Evolutionary conservation across 768 basidiomycete genomes (phyloP).

Genomic region (Macrocybe gigantea): DNA sequence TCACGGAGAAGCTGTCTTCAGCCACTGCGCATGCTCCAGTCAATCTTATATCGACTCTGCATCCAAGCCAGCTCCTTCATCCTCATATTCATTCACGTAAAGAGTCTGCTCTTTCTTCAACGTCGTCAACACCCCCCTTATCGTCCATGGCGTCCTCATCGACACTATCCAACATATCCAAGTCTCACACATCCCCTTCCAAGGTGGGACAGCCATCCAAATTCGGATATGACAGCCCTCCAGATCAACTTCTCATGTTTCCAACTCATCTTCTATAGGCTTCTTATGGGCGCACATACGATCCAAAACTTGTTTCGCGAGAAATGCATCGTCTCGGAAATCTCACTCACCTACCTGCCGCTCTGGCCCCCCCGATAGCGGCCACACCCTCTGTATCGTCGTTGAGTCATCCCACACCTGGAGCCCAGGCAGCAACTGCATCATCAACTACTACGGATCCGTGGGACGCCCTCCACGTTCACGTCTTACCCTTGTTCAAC

Average conservation of each 20-base stretch:
- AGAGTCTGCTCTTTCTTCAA: constrained; percentile 22
- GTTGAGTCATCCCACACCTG: constrained; percentile 34
- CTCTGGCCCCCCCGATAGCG: constrained; percentile 47
- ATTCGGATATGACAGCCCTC: not conserved
- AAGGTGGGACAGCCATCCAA: constrained; percentile 25
- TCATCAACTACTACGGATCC: constrained; percentile 54
- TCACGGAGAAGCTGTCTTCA: constrained; percentile 38
- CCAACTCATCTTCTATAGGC: constrained; percentile 23
- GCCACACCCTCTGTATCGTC: constrained; percentile 45
- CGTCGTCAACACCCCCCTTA: constrained; percentile 15
- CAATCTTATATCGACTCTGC: constrained; percentile 2
- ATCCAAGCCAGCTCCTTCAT: constrained; percentile 29
- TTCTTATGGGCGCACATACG: constrained; percentile 68
- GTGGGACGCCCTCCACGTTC: constrained; percentile 80
- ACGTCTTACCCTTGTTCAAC: constrained; percentile 88
- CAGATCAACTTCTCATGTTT: constrained; percentile 7
- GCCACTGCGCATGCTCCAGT: constrained; percentile 13
- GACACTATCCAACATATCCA: constrained; percentile 22
- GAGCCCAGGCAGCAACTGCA: constrained; percentile 31
- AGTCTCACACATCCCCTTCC: constrained; percentile 46
- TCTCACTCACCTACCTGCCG: constrained; percentile 44
- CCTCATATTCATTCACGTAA: constrained; percentile 31
- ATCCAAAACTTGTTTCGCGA: constrained; percentile 72
- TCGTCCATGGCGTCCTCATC: constrained; percentile 30
- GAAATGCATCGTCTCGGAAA: constrained; percentile 83